phyloP scores from a whole-genome alignment of 306 rosid genomes.

The Dryas alaskensis region DNA sequence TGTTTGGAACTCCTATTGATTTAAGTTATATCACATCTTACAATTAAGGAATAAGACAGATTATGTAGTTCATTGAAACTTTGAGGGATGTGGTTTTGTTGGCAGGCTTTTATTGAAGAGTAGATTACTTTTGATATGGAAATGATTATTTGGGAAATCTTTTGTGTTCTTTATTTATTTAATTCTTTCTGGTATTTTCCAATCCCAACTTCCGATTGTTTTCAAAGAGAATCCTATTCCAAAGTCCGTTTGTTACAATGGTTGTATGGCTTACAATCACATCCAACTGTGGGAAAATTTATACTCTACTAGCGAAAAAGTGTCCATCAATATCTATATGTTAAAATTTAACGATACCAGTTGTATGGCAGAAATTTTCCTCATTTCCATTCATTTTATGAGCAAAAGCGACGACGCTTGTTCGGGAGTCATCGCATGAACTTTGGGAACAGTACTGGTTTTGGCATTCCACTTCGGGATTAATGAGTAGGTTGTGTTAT shows the following conservation, averaged over 20 bases:
- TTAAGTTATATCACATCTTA: background rate
- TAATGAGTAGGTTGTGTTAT: background rate
- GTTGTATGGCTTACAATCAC: no score
- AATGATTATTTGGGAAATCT: background rate
- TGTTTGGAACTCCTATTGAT: background rate
- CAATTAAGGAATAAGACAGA: background rate
- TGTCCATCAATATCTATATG: no score
- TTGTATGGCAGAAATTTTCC: no score
- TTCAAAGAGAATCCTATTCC: no score
- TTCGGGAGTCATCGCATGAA: no score
- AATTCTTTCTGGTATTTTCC: background rate
- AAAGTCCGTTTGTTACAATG: no score
- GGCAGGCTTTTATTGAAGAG: background rate
- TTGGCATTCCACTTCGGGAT: background rate
- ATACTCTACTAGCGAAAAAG: no score
- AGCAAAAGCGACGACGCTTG: no score
- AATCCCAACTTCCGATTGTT: background rate
- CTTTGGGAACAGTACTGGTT: no score
- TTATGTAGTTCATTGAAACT: conserved; percentile 15
- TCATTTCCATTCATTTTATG: no score
- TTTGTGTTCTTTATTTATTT: background rate
- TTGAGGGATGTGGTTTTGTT: conserved; percentile 4
- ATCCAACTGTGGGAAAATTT: no score
- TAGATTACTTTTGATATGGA: background rate
- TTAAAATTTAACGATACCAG: no score